Evolutionary conservation across 192 early-diverging fungal species (phyloP).

Genomic region (Coemansia sp.): DNA sequence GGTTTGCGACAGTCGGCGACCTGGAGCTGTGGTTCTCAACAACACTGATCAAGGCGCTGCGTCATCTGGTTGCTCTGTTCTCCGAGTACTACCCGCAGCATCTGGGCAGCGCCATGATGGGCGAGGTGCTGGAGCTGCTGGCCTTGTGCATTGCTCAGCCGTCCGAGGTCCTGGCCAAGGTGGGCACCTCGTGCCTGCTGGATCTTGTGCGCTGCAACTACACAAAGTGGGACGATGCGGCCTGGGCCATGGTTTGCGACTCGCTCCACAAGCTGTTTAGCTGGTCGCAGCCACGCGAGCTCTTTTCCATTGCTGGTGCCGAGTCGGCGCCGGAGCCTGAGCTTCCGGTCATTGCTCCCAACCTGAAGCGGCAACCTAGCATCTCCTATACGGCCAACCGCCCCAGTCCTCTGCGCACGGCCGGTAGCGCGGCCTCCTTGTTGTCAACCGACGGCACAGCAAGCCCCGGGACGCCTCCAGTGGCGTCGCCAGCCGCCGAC

Average conservation of each 20-base stretch:
- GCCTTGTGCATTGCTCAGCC: constrained; percentile 86
- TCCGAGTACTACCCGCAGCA: constrained; percentile 64
- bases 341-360: constrained; percentile 14
- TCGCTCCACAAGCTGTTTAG: constrained; percentile 72
- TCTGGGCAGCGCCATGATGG: constrained; percentile 65
- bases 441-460: constrained; percentile 3
- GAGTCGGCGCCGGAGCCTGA: constrained; percentile 14
- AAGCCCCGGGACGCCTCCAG: neutral
- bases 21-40: constrained; percentile 90
- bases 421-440: constrained; percentile 15
- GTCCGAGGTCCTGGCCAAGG: constrained; percentile 82
- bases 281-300: constrained; percentile 65
- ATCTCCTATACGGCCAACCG: constrained; percentile 14
- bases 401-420: constrained; percentile 27
- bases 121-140: constrained; percentile 72
- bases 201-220: constrained; percentile 79
- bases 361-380: neutral
- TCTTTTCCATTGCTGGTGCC: constrained; percentile 40
- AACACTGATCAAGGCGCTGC: constrained; percentile 87
- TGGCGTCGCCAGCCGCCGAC: no score
- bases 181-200: constrained; percentile 86
- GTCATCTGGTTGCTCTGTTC: constrained; percentile 82
- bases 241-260: constrained; percentile 68
- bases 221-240: constrained; percentile 59
- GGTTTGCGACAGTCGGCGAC: constrained; percentile 77